Percentiles rank a stretch among this genome's conserved stretches.
Evolutionary conservation across 257 asterid species (phyloP).

Genomic region (Schizonepeta tenuifolia): DNA sequence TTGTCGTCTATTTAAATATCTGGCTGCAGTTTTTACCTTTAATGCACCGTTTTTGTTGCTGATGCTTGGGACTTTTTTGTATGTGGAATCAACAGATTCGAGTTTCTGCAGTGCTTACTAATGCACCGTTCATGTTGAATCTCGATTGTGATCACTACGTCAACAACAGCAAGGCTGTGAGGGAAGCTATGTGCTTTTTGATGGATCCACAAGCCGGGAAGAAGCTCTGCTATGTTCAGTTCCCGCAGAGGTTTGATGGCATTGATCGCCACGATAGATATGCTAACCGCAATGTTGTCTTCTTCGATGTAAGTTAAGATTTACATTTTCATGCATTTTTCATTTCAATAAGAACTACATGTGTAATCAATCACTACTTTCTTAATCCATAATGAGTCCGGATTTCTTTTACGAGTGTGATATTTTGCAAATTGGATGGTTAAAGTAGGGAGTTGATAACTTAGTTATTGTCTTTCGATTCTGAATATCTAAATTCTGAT

Average conservation of each 20-base stretch:
- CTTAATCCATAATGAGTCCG: neutral
- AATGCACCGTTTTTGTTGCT: conserved; percentile 1
- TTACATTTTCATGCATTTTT: conserved; percentile 3
- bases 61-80: conserved; percentile 8
- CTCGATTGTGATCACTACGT: conserved; percentile 86
- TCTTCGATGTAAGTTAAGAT: conserved; percentile 32
- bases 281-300: conserved; percentile 37
- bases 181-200: conserved; percentile 85
- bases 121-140: conserved; percentile 83
- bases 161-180: conserved; percentile 78
- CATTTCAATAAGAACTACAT: neutral
- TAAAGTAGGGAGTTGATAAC: conserved; percentile 13
- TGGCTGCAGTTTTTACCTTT: conserved; percentile 11
- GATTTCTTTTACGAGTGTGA: neutral
- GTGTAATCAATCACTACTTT: neutral
- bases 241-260: conserved; percentile 85
- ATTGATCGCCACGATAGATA: conserved; percentile 74
- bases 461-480: conserved; percentile 4
- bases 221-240: conserved; percentile 86
- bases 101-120: conserved; percentile 85
- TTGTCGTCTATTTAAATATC: neutral
- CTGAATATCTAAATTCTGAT: conserved; percentile 8
- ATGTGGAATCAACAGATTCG: conserved; percentile 30
- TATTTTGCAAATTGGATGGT: neutral
- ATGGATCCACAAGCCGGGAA: conserved; percentile 85